Base-by-base conservation (phyloP, 768 basidiomycete species). In the Lactarius sp. region DNA sequence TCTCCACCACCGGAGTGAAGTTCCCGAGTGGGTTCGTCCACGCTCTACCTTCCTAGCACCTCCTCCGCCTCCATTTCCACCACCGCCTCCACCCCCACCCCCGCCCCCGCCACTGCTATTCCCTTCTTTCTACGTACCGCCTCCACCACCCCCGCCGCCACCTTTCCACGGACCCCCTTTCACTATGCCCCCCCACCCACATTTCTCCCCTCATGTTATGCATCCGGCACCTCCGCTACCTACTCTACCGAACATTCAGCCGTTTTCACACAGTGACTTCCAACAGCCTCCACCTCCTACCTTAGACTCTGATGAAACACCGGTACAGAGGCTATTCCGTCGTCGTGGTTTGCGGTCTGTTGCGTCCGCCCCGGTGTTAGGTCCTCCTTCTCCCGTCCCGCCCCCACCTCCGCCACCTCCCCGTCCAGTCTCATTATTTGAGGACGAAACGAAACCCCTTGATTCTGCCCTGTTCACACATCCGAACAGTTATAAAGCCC, bases 401-500 rank as follows among this genome's bases (percentile, higher is more conserved):
- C 71, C 66, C 51, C 69, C 66, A 51, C 69, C 68, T 34, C 65
- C 64, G 14, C 71, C 69, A 44, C 68, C 63, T 44, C 66, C 53
- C 42, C 66, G 52, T 22, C 68, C 70, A 20, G 53, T 54, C 31
- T 60, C 64, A 27, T 51, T 52, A 33, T 60, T 42, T 22, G 63
- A 47, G 27, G 59, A 56, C 14, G 13, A 14, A 42, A 7, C 3
- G 22, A 54, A 44, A 37, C 18, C 18, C 6, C 5, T 13, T 27
- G 54, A 52, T 13, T n/a, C 41, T 42, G 6, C 27, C 4, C 27
- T 14, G 14, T 6, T 10, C 27, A 36, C 49, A 13, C 58, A 22
- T 42, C 18, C 14, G 31, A 27, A 14, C 41, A 34, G 46, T 16
- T 52, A 31, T 37, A 37, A 47, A 14, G 44, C 33, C 8, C n/a